Base-by-base conservation (phyloP, 768 basidiomycete genomes). In the Psilocybe sp. region DNA sequence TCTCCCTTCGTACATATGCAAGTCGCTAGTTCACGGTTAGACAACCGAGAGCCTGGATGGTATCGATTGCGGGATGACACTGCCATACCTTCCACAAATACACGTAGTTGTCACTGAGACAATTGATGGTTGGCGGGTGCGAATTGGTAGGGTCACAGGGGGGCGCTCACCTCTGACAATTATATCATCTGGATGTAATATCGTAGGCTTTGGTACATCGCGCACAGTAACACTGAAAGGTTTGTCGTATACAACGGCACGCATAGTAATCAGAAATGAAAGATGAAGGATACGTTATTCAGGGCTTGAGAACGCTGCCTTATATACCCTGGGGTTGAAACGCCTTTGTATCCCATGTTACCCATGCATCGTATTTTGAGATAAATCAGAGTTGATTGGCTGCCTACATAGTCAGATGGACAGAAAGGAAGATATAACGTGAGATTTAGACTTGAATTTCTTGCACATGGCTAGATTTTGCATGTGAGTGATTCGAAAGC, bases 1-100 rank as follows among this genome's bases (percentile, higher is more conserved):
- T 48, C 78, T 76, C 12, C 78, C 78, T 63, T 80, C 77, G 55
- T 80, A 80, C 78, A 80, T 79, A 54, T 80, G 78, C 47, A 80
- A 57, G 52, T 80, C 78, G 43, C 77, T 78, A 50, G 1, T 33
- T 8, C 5, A 15, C 35, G 31, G 11, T 5, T 23, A 41, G 34
- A 40, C 13, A 33, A n/a, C n/a, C n/a, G n/a, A n/a, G n/a, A n/a
- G n/a, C n/a, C n/a, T n/a, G n/a, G n/a, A n/a, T n/a, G n/a, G n/a
- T n/a, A n/a, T n/a, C 18, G 20, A 12, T 15, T 7, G 23, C 44
- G 10, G 31, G 9, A 47, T 32, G 13, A 19, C 12, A 9, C 1
- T n/a, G n/a, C n/a, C n/a, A 18, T 47, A 74, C 75, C 77, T 79
- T 51, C 77, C 77, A 48, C 77, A 79, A 50, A 79, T 78, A 49